Base-by-base conservation (phyloP, 192 early-diverging fungal genomes). In the Spizellomyces sp. region DNA sequence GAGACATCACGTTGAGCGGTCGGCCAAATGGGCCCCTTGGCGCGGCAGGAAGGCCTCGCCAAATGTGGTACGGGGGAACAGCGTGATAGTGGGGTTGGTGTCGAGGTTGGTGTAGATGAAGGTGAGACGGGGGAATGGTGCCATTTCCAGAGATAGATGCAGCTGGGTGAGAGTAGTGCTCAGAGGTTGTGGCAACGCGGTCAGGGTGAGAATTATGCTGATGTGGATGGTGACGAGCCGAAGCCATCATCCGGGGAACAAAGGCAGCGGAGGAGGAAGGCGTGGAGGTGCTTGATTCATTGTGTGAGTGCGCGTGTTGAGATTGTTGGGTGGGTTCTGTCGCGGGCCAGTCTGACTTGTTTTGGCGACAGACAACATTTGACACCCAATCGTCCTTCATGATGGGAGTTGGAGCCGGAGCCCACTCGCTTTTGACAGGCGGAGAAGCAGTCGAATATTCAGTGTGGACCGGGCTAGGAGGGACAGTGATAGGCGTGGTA, bases 121-220 rank as follows among this genome's bases (percentile, higher is more conserved):
- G 50, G 12, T 54, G 50, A 19, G 50, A 54, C 50, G 50, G 50
- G 50, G 50, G 50, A 54, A 54, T 54, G 50, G 50, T 54, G 12
- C 50, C 50, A n/a, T 54, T 12, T n/a, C 50, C 50, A 54, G 27
- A 36, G 27, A 12, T 54, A 54, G 17, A 54, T 12, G 50, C 14
- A 19, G 14, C 17, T 4, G 17, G 50, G 12, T 54, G 50, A 54
- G 50, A 4, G 17, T 54, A 54, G 14, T 54, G 50, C 17, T 54
- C 50, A 12, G 50, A 19, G 12, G 50, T n/a, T 2, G 50, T n/a
- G 50, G 14, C 50, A 12, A 54, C 14, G 50, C 50, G 50, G 17
- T 54, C 50, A 19, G 12, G 50, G 17, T 54, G 50, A n/a, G 50
- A 54, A 19, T 54, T 12, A 2, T 54, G 50, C 1, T 54, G 50